A percentile compares a stretch with the other conserved stretches of the same genome.
Conservation (phyloP, 176 grass and related monocot genomes). For the Carex pumila region DNA sequence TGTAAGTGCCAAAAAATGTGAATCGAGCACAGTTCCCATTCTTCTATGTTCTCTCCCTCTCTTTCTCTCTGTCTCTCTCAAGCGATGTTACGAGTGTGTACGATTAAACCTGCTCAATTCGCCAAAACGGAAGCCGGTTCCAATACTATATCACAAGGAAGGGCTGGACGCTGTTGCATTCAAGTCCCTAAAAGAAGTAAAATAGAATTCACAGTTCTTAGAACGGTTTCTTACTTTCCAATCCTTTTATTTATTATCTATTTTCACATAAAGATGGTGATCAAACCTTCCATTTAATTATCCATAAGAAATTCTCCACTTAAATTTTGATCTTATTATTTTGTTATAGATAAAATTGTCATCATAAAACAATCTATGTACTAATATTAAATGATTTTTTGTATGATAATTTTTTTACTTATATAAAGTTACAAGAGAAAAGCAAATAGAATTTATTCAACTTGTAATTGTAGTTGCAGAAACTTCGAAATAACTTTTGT, state of each 20-base stretch:
- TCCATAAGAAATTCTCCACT: too few species aligned
- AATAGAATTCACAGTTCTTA: not conserved
- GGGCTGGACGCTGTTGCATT: not conserved
- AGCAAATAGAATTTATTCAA: not conserved
- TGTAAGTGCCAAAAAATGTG: conserved; percentile 83
- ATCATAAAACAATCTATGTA: too few species aligned
- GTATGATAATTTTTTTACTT: not conserved
- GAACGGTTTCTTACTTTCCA: not conserved
- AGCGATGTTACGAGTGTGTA: not conserved
- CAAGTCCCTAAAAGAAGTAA: not conserved
- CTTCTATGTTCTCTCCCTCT: not conserved
- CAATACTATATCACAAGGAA: not conserved
- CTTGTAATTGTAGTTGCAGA: not conserved
- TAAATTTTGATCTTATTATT: too few species aligned
- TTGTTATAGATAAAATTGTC: too few species aligned
- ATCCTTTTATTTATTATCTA: not conserved
- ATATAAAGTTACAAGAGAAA: not conserved
- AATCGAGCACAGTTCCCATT: conserved; percentile 87
- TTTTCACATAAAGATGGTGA: not conserved
- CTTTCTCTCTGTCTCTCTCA: not conserved
- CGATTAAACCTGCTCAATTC: not conserved
- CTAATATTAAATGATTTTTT: not conserved
- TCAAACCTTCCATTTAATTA: too few species aligned
- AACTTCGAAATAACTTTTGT: not conserved
- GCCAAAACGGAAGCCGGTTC: not conserved